Percentiles rank a stretch among this genome's conserved stretches.
phyloP scores from a whole-genome alignment of 371 early-diverging fungal species.

The Smittium culicis region DNA sequence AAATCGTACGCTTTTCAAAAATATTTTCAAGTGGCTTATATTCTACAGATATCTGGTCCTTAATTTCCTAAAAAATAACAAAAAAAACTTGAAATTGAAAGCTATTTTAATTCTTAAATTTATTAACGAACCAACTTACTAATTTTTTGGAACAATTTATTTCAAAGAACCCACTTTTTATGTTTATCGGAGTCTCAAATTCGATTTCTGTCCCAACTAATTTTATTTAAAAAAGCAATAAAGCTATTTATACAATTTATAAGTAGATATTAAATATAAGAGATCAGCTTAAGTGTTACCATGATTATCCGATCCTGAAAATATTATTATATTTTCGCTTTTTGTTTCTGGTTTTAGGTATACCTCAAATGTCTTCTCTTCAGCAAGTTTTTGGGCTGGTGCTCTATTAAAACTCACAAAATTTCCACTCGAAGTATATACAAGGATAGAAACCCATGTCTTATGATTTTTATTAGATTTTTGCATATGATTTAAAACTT shows the following conservation, averaged over 20 bases:
- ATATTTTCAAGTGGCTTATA: too few relatives aligned
- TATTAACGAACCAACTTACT: too few relatives aligned
- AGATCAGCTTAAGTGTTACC: too few relatives aligned
- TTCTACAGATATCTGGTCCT: too few relatives aligned
- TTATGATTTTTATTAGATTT: not conserved
- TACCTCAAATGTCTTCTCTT: not conserved
- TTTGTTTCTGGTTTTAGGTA: not conserved
- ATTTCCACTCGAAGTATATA: not conserved
- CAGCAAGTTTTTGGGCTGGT: not conserved
- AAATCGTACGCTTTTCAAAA: too few relatives aligned
- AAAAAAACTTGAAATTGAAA: too few relatives aligned
- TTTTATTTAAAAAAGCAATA: too few relatives aligned
- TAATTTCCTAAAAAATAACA: too few relatives aligned
- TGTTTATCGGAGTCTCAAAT: not conserved
- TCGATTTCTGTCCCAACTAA: not conserved
- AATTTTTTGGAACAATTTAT: not conserved
- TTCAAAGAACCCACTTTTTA: not conserved
- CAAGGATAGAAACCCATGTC: constrained; percentile 4
- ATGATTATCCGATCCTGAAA: constrained; percentile 5
- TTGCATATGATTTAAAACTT: too few relatives aligned
- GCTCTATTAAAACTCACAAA: not conserved
- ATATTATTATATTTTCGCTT: not conserved
- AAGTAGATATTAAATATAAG: too few relatives aligned
- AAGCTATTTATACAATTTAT: too few relatives aligned
- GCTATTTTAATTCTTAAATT: too few relatives aligned